Percentiles rank a stretch among this genome's conserved stretches.
phyloP scores from a whole-genome alignment of 1,139 yeast species.

The Kodamaea alishanica region DNA sequence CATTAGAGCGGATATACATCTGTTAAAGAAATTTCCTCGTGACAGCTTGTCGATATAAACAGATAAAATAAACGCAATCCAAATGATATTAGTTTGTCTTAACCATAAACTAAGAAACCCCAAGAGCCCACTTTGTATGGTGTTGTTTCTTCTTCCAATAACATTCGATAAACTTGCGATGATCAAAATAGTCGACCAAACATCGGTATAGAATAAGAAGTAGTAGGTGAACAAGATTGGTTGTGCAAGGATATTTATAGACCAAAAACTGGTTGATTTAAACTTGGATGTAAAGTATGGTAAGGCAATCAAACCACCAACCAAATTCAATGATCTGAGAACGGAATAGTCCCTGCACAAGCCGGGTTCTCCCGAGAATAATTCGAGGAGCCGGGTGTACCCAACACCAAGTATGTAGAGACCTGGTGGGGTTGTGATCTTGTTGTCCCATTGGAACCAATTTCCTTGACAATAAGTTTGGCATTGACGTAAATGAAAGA shows the following conservation, averaged over 20 bases:
- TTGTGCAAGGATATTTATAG: slow-evolving; percentile 48
- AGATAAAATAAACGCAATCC: slow-evolving; percentile 68
- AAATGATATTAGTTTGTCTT: slow-evolving; percentile 87
- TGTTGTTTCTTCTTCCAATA: slow-evolving; percentile 18
- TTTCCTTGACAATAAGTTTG: slow-evolving; percentile 58
- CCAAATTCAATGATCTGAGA: slow-evolving; percentile 55
- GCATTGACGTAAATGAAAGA: slow-evolving; percentile 82
- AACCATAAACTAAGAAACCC: slow-evolving; percentile 64
- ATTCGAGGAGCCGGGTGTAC: slow-evolving; percentile 32
- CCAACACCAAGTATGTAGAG: slow-evolving; percentile 58
- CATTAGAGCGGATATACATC: slow-evolving; percentile 2
- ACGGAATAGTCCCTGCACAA: slow-evolving; percentile 38
- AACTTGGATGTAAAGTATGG: slow-evolving; percentile 38
- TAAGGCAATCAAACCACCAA: slow-evolving; percentile 58
- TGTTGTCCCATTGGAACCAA: slow-evolving; percentile 73
- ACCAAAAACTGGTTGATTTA: slow-evolving; percentile 42
- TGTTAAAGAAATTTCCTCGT: slow-evolving; percentile 12
- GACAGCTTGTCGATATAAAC: slow-evolving; percentile 49
- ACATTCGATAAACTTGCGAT: slow-evolving; percentile 39
- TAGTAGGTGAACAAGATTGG: slow-evolving; percentile 76
- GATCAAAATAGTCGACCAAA: slow-evolving; percentile 80
- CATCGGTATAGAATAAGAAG: slow-evolving; percentile 84
- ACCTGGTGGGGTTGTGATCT: slow-evolving; percentile 97
- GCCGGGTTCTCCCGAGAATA: slow-evolving; percentile 15
- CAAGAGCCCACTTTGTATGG: slow-evolving; percentile 36